Base-by-base conservation (phyloP, 2,329 filamentous ascomycete genomes). In the Microcera coccophila region DNA sequence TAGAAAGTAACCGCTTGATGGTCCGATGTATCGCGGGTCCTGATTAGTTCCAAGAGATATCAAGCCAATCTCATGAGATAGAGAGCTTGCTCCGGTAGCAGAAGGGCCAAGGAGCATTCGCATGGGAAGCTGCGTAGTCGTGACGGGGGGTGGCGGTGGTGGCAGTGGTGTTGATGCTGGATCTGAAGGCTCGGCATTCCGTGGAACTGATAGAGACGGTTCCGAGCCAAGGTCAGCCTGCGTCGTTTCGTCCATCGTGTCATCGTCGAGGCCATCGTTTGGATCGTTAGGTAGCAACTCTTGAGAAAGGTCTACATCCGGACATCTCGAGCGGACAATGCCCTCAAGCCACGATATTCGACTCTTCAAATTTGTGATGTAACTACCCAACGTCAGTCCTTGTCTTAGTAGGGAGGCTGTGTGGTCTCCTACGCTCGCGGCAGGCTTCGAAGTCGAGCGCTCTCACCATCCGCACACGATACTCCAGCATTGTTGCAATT, bases 1-100 rank as follows among this genome's bases (percentile, higher is more conserved):
- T 11, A 78, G 65, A 32, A 76, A 75, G 42, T 75, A 76, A 1
- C 75, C 76, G 28, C 75, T 78, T 0, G 76, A 79, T 3, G 76
- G 75, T 0, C 76, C 76, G 12, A 79, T 72, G 36, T 79, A 79
- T 43, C 72, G 65, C 3, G 70, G 70, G 16, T 74, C 72, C 33
- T 66, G 63, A 18, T 69, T 72, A 3, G 64, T 64, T 2, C 70
- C 72, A 1, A 78, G 60, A 0, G 75, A 75, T 0, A 79, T 66
- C 12, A 79, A 53, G 0, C 75, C 75, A 14, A 78, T 75, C 47
- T 79, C 73, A 45, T 78, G 74, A 2, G 72, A 68, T 2, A 69
- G 52, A 3, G 49, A 48, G 41, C 50, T 53, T 36, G 53, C 48
- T 38, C 39, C 55, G 11, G 47, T 50, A 22, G 39, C 36, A 19